Conservation (phyloP, 768 basidiomycete genomes). For the Clitopilus hobsonii region DNA sequence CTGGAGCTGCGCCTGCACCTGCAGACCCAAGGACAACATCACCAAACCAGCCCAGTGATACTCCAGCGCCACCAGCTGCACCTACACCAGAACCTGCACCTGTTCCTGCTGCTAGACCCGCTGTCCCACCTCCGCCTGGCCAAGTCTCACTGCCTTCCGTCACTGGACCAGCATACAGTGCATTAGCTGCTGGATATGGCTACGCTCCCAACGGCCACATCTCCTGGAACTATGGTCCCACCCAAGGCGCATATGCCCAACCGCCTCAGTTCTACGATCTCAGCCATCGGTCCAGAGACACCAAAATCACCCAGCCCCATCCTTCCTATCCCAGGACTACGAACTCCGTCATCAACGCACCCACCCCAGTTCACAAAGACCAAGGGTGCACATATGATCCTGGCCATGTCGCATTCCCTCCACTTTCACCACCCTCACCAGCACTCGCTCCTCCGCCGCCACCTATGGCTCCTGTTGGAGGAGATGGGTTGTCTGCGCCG, state of each 20-base stretch:
- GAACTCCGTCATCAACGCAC: slow-evolving; percentile 2
- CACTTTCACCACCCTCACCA: slow-evolving; percentile 3
- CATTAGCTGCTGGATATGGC: too few relatives aligned
- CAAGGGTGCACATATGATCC: slow-evolving; percentile 10
- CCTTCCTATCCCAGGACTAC: too few relatives aligned
- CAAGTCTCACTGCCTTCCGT: neutral
- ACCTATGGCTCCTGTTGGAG: neutral
- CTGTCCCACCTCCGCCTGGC: neutral
- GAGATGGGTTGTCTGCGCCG: neutral
- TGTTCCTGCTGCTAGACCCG: neutral
- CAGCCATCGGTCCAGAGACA: too few relatives aligned
- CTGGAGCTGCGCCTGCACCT: too few relatives aligned
- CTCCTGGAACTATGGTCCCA: too few relatives aligned
- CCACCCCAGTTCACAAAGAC: slow-evolving; percentile 5
- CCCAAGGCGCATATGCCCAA: neutral
- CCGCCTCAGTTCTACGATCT: neutral
- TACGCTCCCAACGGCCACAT: too few relatives aligned
- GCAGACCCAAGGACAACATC: too few relatives aligned
- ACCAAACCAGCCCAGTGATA: neutral
- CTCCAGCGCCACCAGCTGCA: neutral
- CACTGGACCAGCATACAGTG: neutral
- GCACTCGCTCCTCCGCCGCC: slow-evolving; percentile 3
- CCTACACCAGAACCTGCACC: neutral
- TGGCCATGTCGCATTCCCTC: slow-evolving; percentile 8
- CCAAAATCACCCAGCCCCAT: too few relatives aligned